Evolutionary conservation across 352 stramenopile genomes (phyloP).

Genomic region (Pseudoperonospora humuli): DNA sequence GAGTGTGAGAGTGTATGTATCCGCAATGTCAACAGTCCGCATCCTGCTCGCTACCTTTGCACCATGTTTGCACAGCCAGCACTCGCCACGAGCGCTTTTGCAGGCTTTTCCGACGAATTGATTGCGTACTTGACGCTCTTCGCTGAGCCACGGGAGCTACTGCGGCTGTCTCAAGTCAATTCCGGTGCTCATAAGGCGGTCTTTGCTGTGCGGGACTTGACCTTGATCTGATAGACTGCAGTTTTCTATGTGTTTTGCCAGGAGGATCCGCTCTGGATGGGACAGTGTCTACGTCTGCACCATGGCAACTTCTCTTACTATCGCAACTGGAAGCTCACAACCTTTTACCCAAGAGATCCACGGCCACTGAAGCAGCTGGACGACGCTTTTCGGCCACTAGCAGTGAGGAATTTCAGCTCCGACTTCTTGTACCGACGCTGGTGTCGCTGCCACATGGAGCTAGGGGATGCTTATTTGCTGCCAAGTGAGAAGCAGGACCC

Average conservation of each 20-base stretch:
- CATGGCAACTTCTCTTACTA: slow-evolving; percentile 59
- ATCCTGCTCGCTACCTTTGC: not conserved
- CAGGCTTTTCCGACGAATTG: slow-evolving; percentile 65
- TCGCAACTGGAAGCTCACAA: slow-evolving; percentile 68
- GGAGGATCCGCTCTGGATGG: slow-evolving; percentile 80
- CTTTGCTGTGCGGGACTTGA: not conserved
- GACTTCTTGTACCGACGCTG: slow-evolving; percentile 85
- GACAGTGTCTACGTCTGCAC: slow-evolving; percentile 64
- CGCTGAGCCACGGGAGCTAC: slow-evolving; percentile 50
- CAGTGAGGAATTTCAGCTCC: slow-evolving; percentile 41
- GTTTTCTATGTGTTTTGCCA: slow-evolving; percentile 76
- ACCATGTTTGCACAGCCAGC: slow-evolving; percentile 48
- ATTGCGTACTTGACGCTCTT: slow-evolving; percentile 74
- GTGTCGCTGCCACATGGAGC: slow-evolving; percentile 70
- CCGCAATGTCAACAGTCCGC: too few species aligned
- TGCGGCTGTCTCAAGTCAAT: slow-evolving; percentile 55
- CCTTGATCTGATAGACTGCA: slow-evolving; percentile 7
- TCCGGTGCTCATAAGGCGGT: slow-evolving; percentile 32
- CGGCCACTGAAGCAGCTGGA: slow-evolving; percentile 22
- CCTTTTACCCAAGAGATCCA: slow-evolving; percentile 59
- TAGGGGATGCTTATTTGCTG: slow-evolving; percentile 44
- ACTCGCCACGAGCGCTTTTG: slow-evolving; percentile 50
- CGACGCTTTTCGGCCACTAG: slow-evolving; percentile 15
- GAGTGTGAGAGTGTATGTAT: too few species aligned
- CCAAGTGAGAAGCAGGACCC: slow-evolving; percentile 34